Evolutionary conservation across 495 filamentous ascomycete species (phyloP).

Genomic region (Penicillium flavigenum): DNA sequence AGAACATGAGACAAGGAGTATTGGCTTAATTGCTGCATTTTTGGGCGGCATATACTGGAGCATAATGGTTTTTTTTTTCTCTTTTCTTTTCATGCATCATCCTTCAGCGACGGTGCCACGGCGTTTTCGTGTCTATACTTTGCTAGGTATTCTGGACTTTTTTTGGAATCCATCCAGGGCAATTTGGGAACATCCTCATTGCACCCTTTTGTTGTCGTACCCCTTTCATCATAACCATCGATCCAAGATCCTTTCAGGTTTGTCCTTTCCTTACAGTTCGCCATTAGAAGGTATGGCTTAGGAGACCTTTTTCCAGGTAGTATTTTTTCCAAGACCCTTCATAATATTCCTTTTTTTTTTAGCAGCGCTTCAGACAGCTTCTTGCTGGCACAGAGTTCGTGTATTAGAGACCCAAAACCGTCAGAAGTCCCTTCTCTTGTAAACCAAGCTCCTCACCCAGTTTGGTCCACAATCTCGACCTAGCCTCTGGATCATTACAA

Average conservation of each 20-base stretch:
- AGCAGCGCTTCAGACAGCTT: not conserved
- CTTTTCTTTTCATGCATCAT: constrained; percentile 28
- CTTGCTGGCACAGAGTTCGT: not conserved
- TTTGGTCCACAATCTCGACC: constrained; percentile 21
- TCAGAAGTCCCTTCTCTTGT: constrained; percentile 19
- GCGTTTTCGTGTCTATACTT: constrained; percentile 27
- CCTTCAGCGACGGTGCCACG: constrained; percentile 44
- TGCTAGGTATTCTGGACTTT: constrained; percentile 2
- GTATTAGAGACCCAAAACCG: constrained; percentile 7
- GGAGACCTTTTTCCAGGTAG: not conserved
- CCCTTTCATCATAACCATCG: not conserved
- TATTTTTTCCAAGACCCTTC: not conserved
- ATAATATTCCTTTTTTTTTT: not conserved
- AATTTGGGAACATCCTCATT: not conserved
- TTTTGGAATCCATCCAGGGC: not conserved
- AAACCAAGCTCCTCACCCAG: constrained; percentile 21
- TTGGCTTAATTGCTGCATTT: constrained; percentile 33
- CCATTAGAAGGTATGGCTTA: not conserved
- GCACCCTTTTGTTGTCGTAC: not conserved
- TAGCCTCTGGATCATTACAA: constrained; percentile 14
- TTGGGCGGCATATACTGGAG: constrained; percentile 19
- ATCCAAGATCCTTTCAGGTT: not conserved
- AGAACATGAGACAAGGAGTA: constrained; percentile 54
- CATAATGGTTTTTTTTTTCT: constrained; percentile 14
- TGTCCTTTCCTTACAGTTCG: not conserved